Evolutionary conservation across 768 basidiomycete genomes (phyloP).

Genomic region (Polyporus arcularius): DNA sequence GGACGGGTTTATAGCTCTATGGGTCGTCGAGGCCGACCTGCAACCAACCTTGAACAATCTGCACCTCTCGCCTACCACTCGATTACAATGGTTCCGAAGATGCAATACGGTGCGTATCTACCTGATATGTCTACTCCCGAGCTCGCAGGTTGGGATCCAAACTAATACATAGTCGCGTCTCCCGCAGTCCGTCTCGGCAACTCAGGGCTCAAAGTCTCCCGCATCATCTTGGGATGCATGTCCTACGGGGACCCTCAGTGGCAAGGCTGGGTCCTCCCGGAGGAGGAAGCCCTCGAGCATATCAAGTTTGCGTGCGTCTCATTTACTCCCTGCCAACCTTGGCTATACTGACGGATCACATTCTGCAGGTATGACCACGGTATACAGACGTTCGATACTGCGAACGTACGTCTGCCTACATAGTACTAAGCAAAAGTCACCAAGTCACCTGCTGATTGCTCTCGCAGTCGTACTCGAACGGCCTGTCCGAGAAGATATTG

Average conservation of each 20-base stretch:
- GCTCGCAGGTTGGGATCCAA: no score
- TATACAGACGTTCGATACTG: constrained; percentile 44
- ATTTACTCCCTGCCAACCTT: not conserved
- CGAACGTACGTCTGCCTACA: constrained; percentile 26
- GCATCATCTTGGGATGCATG: constrained; percentile 38
- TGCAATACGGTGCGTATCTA: constrained; percentile 9
- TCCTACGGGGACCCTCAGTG: constrained; percentile 34
- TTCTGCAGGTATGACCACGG: constrained; percentile 39
- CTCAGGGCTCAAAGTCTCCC: constrained; percentile 31
- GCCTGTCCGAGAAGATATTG: constrained; percentile 43
- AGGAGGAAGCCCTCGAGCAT: constrained; percentile 39
- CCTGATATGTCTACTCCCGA: no score
- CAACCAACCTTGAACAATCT: no score
- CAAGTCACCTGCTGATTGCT: no score
- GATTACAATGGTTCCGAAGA: constrained; percentile 8
- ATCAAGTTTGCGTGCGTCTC: constrained; percentile 44
- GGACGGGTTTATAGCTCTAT: no score
- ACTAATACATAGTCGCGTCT: no score
- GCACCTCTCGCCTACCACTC: no score
- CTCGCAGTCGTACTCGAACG: constrained; percentile 38
- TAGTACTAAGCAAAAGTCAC: no score
- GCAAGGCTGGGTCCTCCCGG: constrained; percentile 39
- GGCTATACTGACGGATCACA: no score
- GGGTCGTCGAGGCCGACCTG: no score
- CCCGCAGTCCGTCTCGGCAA: constrained; percentile 29